Evolutionary conservation across 164 flowering plant genomes (phyloP), one percentile per base, ranked within the genome.

Genomic region (Chimonanthus praecox): DNA sequence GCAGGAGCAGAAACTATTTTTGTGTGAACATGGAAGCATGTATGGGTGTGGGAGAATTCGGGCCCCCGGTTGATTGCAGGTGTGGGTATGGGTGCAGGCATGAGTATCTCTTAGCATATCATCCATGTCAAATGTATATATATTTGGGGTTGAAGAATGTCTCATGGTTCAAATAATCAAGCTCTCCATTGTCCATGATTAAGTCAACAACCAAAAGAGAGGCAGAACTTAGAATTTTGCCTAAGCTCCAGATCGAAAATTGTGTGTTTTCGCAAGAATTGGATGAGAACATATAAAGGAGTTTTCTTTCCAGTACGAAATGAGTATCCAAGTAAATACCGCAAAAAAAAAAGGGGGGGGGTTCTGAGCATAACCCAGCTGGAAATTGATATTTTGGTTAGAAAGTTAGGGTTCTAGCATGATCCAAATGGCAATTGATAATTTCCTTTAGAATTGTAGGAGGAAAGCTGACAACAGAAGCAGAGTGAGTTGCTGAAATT

Each of bases 31-130:
- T 96, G 99, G 70, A 87, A 85, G 79, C 99, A 95, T 63, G 97
- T 92, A 79, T 95, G 99, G 0, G 99, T 90, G 73, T 95, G 99
- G 43, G 98, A 82, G 15, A 64, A 79, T 78, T 95, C 97, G 4
- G 98, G 99, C 21, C 99, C 99, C 99, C 6, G 97, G 91, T 4
- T 98, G 97, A 75, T 92, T 95, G 82, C 98, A 95, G 13, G 97
- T 89, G 79, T 94, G 99, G 4, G 97, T 88, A 76, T 95, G 99
- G 47, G 92, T 89, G 69, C 98, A 95, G 4, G 99, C 94, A 78
- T 88, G 97, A n/a, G 89, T 74, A 60, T 91, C 95, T 51, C 80
- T 88, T 10, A 91, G 74, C 74, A 89, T 69, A 5, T 91, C 97
- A 58, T 91, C 93, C 33, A 84, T 47, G 20, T 72, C 60, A 4